A percentile compares a stretch with the other conserved stretches of the same genome.
phyloP scores from a whole-genome alignment of 2,329 filamentous ascomycete species.

The Aureobasidium namibiae region DNA sequence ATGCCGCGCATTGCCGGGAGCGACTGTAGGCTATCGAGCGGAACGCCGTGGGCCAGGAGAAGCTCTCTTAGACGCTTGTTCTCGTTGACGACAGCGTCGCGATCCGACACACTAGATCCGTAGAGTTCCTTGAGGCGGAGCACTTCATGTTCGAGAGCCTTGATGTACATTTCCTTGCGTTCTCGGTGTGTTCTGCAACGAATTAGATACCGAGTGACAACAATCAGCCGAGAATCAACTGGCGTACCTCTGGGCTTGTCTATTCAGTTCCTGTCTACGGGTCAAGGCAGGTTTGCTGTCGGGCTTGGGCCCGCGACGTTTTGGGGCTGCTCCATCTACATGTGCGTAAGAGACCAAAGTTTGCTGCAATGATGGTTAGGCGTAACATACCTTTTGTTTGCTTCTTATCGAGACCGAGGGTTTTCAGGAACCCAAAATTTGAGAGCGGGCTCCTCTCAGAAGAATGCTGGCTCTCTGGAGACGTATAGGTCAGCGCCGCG shows the following conservation, averaged over 20 bases:
- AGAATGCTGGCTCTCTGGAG: constrained; percentile 13
- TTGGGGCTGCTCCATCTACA: constrained; percentile 73
- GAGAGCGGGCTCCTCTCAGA: constrained; percentile 21
- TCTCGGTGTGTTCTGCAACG: constrained; percentile 81
- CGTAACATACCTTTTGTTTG: constrained; percentile 58
- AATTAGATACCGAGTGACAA: constrained; percentile 17
- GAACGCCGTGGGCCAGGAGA: constrained; percentile 50
- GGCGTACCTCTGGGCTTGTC: constrained; percentile 82
- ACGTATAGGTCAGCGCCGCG: constrained; percentile 8
- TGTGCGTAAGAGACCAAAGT: neutral
- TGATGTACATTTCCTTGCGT: constrained; percentile 93
- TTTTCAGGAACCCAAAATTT: constrained; percentile 49
- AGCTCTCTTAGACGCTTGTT: constrained; percentile 65
- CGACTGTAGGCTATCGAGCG: constrained; percentile 35
- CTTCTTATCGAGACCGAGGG: constrained; percentile 59
- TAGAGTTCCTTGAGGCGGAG: constrained; percentile 81
- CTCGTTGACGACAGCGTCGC: constrained; percentile 67
- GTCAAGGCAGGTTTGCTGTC: constrained; percentile 93
- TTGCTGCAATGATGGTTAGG: neutral
- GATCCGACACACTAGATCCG: constrained; percentile 64
- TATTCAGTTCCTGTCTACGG: constrained; percentile 83
- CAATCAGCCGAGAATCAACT: neutral
- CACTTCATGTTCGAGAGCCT: constrained; percentile 85
- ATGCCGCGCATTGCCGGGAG: constrained; percentile 8
- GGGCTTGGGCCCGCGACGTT: constrained; percentile 88